Evolutionary conservation across 805 yeast genomes (phyloP).

Genomic region (Metschnikowia reukaufii): DNA sequence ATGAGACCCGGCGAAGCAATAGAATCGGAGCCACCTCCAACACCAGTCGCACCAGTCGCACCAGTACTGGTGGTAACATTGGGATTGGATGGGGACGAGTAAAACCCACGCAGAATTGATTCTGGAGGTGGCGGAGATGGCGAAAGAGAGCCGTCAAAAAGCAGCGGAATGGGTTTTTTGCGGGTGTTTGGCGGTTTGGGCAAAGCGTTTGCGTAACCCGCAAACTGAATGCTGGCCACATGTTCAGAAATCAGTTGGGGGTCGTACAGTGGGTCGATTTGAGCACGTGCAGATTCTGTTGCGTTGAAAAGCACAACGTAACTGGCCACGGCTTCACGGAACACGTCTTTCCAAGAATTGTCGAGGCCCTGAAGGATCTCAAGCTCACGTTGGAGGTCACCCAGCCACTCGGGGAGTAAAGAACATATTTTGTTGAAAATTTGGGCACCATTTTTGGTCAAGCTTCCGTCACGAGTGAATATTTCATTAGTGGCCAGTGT

Average conservation of each 20-base stretch:
- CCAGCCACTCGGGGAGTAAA: constrained; percentile 37
- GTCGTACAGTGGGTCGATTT: constrained; percentile 28
- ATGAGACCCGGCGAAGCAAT: background rate
- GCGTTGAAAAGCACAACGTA: constrained; percentile 30
- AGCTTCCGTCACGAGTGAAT: constrained; percentile 33
- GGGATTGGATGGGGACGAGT: no score
- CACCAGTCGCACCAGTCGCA: no score
- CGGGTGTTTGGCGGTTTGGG: background rate
- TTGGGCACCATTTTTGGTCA: constrained; percentile 29
- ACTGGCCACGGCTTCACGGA: constrained; percentile 29
- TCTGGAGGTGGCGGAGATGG: constrained; percentile 8
- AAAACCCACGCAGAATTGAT: background rate
- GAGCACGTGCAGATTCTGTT: constrained; percentile 28
- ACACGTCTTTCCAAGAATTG: constrained; percentile 31
- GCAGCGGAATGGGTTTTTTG: background rate
- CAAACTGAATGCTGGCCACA: constrained; percentile 41
- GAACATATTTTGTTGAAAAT: constrained; percentile 24
- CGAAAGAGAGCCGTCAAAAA: background rate
- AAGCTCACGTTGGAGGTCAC: constrained; percentile 30
- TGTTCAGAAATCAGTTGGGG: constrained; percentile 35
- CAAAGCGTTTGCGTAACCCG: constrained; percentile 26
- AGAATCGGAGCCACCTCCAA: no score
- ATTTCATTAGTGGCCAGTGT: constrained; percentile 10
- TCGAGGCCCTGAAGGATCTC: constrained; percentile 28
- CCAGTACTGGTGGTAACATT: no score